Base-by-base conservation (phyloP, 257 asterid genomes). In the Rhazya stricta region DNA sequence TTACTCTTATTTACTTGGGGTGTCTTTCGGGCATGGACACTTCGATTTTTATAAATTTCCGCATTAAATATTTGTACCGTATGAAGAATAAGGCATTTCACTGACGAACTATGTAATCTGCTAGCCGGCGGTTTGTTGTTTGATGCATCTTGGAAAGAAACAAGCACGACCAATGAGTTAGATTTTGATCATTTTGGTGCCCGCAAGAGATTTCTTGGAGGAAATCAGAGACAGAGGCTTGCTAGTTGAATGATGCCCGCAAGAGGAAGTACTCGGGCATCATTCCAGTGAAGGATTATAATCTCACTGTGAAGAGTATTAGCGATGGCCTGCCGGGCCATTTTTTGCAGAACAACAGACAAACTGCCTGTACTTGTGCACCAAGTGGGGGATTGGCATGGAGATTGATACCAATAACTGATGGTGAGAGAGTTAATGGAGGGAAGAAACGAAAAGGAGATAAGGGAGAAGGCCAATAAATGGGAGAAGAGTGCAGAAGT, bases 291-390 rank as follows among this genome's bases (percentile, higher is more conserved):
- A 78, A 18, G 82, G 82, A 1, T 78, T 78, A 51, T 25, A 73
- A 53, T 75, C 79, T 6, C 82, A 79, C 25, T 48, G 36, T 27
- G 78, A 75, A 78, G 67, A 78, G 82, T 58, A 41, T 78, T 2
- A 41, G 54, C 6, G 50, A 46, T 34, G 82, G 82, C 12, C 75
- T 79, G 56, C 82, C 82, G 16, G 82, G 78, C 82, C 82, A 0
- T 78, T 78, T 13, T 78, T 78, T 9, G 81, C 81, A 9, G 81
- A 78, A 41, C 77, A 78, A 5, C 60, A 41, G 0, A 78, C 77
- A 6, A 56, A 67, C 19, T 73, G 75, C n/a, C 21, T 32, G 65
- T 73, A 29, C 39, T n/a, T 46, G 7, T 79, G 82, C 8, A 43
- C 51, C 10, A 21, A 74, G 37, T 43, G 68, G 78, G 75, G 71